Evolutionary conservation across 163 green algal genomes (phyloP), one percentile per base, ranked within the genome.

Genomic region (Coccomyxa subellipsoidea): DNA sequence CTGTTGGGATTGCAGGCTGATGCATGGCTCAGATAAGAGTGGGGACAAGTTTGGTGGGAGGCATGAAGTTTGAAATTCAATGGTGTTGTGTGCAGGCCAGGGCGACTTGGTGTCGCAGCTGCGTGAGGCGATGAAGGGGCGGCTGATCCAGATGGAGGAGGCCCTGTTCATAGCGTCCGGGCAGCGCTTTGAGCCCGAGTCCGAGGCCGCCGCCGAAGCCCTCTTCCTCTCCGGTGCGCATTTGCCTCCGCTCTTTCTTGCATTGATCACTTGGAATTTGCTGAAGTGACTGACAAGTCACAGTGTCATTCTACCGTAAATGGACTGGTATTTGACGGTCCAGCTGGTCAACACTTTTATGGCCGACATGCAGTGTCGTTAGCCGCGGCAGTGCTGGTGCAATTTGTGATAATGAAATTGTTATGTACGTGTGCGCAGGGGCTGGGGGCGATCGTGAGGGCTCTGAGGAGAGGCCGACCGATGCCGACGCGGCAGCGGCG

Each of bases 71-170:
- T n/a, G n/a, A n/a, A n/a, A n/a, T n/a, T n/a, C n/a, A n/a, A n/a
- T n/a, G n/a, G n/a, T n/a, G n/a, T n/a, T n/a, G n/a, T n/a, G n/a
- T n/a, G 32, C 71, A 40, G 71, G 34, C 10, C 31, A 34, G 18
- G 34, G 31, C 34, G 34, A 47, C 21, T 31, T n/a, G 31, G 37
- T 59, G 37, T 7, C 25, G 37, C 37, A n/a, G 18, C 36, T 59
- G 73, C 36, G 36, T 7, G 73, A 79, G 23, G 36, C 29, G 15
- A 38, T 79, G 36, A 54, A 59, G 37, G 10, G 23, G 37, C 36
- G 38, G 18, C 29, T 79, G 36, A 36, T 79, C 31, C 31, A 34
- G 73, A 34, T 79, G 73, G 73, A 79, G 73, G 73, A 79, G 36
- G 36, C 36, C 12, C 73, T 79, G 18, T 59, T 66, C 38, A 38